Percentiles rank a stretch among this genome's conserved stretches.
Evolutionary conservation across 2,329 filamentous ascomycete genomes (phyloP).

Genomic region (Westerdykella sp.): DNA sequence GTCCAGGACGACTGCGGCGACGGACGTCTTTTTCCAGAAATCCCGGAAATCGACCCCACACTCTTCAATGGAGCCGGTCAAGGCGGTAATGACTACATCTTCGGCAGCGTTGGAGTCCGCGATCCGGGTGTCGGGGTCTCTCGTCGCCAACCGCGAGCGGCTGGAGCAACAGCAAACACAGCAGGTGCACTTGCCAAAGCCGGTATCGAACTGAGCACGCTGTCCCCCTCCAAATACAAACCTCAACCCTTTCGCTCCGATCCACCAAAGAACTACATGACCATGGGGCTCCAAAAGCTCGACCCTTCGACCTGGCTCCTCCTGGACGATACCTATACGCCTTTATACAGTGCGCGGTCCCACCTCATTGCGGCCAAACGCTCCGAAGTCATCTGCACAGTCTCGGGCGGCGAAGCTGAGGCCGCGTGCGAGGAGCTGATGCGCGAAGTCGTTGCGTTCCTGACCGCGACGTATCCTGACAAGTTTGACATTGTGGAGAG

Average conservation of each 20-base stretch:
- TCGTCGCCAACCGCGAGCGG: neutral
- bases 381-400: slow-evolving; percentile 36
- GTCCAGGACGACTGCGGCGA: slow-evolving; percentile 29
- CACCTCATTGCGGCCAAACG: slow-evolving; percentile 37
- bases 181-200: neutral
- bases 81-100: no score
- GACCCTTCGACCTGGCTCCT: slow-evolving; percentile 45
- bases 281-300: slow-evolving; percentile 46
- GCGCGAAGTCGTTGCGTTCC: slow-evolving; percentile 41
- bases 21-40: slow-evolving; percentile 19
- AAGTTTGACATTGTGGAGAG: slow-evolving; percentile 33
- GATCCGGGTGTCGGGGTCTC: neutral
- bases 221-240: neutral
- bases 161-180: no score
- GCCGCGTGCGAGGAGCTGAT: slow-evolving; percentile 45
- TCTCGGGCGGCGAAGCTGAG: slow-evolving; percentile 41
- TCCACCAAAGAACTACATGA: slow-evolving; percentile 25
- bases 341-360: slow-evolving; percentile 40
- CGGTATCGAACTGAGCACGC: neutral
- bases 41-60: slow-evolving; percentile 5
- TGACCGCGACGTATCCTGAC: slow-evolving; percentile 40
- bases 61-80: neutral
- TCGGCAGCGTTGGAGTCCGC: no score
- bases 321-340: slow-evolving; percentile 43
- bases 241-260: slow-evolving; percentile 1